Evolutionary conservation across 768 basidiomycete species (phyloP).

Genomic region (Hygrophoropsis aurantiaca): DNA sequence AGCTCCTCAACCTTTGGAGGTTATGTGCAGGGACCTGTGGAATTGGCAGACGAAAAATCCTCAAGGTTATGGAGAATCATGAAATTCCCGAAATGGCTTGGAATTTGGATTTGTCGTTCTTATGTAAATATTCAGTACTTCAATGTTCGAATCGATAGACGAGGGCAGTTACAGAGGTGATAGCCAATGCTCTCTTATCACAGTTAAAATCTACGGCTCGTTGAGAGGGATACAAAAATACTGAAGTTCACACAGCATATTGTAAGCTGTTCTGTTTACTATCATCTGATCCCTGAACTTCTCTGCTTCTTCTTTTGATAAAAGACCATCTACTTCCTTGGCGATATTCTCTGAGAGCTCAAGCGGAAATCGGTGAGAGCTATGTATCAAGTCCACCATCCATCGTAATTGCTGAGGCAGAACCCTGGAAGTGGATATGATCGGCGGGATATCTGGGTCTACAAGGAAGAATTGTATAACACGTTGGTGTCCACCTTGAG

Average conservation of each 20-base stretch:
- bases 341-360: conserved; percentile 46
- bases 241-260: conserved; percentile 39
- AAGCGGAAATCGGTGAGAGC: conserved; percentile 5
- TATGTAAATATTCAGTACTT: no score
- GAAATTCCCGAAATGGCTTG: conserved; percentile 6
- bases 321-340: conserved; percentile 36
- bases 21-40: conserved; percentile 97
- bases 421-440: conserved; percentile 44
- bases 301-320: conserved; percentile 39
- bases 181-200: no score
- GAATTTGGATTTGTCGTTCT: no score
- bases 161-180: no score
- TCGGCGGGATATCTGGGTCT: conserved; percentile 41
- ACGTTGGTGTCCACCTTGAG: conserved; percentile 42
- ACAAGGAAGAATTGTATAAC: conserved; percentile 49
- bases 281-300: conserved; percentile 30
- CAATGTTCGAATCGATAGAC: no score
- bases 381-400: conserved; percentile 38
- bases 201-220: conserved; percentile 14
- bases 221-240: conserved; percentile 55
- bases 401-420: conserved; percentile 52
- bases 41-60: conserved; percentile 98
- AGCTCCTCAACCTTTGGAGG: conserved; percentile 76
- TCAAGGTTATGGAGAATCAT: conserved; percentile 56
- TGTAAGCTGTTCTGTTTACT: conserved; percentile 36